Base-by-base conservation (phyloP, 2,329 filamentous ascomycete genomes). In the Alternaria solani region DNA sequence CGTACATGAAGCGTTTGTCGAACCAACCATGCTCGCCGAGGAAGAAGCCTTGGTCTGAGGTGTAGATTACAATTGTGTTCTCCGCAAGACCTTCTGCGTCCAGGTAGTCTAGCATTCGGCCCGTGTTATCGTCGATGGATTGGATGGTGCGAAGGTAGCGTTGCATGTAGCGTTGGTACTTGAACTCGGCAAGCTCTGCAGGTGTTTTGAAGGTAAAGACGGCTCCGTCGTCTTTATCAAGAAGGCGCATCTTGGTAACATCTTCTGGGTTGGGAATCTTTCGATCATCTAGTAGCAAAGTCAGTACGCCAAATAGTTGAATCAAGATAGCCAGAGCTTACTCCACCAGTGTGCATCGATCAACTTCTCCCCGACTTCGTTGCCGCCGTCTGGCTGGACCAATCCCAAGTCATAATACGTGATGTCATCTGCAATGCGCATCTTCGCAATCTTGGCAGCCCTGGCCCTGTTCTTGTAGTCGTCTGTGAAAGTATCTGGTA, bases 1-100 rank as follows among this genome's bases (percentile, higher is more conserved):
- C 84, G 70, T 86, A 86, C 81, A 86, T 86, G 70, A 86, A 86
- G 3, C 84, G 81, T 72, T 86, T 86, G 69, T 86, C 85, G 64
- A 86, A 86, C 84, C 84, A 86, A 54, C 84, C 84, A 61, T 86
- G 85, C 59, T 86, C 84, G 7, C 84, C 84, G 0, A 86, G 80
- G 69, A 86, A 86, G 74, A 86, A 86, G 6, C 84, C 85, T 61
- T 86, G 84, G 62, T 86, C 84, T 0, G 82, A 84, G 0, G 82
- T 85, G 62, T 86, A 86, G n/a, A 86, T 77, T 2, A 86, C 80
- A 3, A 86, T 71, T 0, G 84, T 86, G 63, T 85, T 80, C 0
- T 83, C 74, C 0, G 79, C 71, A 0, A 85, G 68, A 0, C 72
- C 79, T 8, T 82, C 74, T 0, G 66, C 64, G 12, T 85, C 82